Percentiles rank a stretch among this genome's conserved stretches.
Conservation (phyloP, 495 filamentous ascomycete species). For the Cudoniella acicularis region DNA sequence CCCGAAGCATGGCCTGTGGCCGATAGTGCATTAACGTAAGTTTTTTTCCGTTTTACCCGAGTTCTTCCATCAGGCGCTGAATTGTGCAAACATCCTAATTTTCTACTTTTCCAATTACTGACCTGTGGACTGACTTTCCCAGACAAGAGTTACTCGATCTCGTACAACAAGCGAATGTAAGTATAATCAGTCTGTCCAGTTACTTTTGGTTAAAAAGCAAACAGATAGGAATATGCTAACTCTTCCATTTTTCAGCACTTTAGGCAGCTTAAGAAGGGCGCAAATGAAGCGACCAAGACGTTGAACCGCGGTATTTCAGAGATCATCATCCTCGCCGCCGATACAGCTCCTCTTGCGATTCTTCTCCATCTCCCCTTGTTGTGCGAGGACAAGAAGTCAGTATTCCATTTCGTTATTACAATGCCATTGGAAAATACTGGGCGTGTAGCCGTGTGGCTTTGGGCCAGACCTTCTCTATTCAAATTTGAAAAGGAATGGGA, state of each 20-base stretch:
- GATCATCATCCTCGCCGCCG: constrained; percentile 83
- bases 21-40: neutral
- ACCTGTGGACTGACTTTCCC: constrained; percentile 25
- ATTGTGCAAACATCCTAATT: neutral
- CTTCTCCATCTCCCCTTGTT: constrained; percentile 89
- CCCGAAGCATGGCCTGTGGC: neutral
- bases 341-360: constrained; percentile 82
- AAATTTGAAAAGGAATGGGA: no score
- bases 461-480: no score
- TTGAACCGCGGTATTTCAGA: constrained; percentile 86
- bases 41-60: no score
- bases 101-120: neutral
- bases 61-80: no score
- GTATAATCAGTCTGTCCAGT: no score
- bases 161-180: constrained; percentile 84
- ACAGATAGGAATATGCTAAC: no score
- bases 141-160: constrained; percentile 76
- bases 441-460: no score
- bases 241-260: no score
- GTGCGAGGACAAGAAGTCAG: constrained; percentile 65
- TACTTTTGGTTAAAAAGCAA: no score
- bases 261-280: constrained; percentile 85
- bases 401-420: no score
- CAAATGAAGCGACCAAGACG: constrained; percentile 77
- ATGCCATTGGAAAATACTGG: no score